Evolutionary conservation across 192 early-diverging fungal genomes (phyloP).

Genomic region (Mortierella hygrophila): DNA sequence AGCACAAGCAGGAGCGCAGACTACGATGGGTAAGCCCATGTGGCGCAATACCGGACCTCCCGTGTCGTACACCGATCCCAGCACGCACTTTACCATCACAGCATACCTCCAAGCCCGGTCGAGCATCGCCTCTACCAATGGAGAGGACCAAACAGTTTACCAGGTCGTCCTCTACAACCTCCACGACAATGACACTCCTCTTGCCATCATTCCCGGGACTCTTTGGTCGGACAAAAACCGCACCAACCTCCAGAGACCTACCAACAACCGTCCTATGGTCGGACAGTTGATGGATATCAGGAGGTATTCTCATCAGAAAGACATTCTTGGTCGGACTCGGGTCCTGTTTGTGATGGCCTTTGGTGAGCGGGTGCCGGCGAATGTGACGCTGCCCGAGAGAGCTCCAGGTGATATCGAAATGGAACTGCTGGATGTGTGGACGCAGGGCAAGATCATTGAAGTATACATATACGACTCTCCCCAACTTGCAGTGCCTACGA

Average conservation of each 20-base stretch:
- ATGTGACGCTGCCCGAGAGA: background rate
- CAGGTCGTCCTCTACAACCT: slow-evolving; percentile 20
- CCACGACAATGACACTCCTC: slow-evolving; percentile 23
- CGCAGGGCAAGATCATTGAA: slow-evolving; percentile 29
- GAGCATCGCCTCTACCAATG: background rate
- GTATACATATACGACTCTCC: slow-evolving; percentile 14
- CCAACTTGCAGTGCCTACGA: background rate
- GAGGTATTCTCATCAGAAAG: slow-evolving; percentile 10
- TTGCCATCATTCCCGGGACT: slow-evolving; percentile 15
- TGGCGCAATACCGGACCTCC: slow-evolving; percentile 32
- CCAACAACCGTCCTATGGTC: background rate
- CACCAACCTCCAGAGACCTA: background rate
- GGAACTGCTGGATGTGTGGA: slow-evolving; percentile 27
- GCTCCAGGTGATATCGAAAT: slow-evolving; percentile 13
- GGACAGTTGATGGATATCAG: slow-evolving; percentile 39
- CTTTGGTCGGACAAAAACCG: slow-evolving; percentile 15
- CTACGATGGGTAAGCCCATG: background rate
- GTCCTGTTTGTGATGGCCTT: slow-evolving; percentile 39
- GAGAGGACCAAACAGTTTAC: background rate
- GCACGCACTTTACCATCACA: slow-evolving; percentile 3
- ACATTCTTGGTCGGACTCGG: slow-evolving; percentile 12
- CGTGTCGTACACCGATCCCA: background rate
- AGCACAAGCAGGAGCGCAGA: background rate
- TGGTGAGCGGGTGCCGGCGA: slow-evolving; percentile 12
- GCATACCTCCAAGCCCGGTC: slow-evolving; percentile 25